A percentile compares a stretch with the other conserved stretches of the same genome.
These are phyloP conservation scores for Diplodia corticola DNA, from an alignment of 2,329 filamentous ascomycete species.

Conservation along the genomic window DNA sequence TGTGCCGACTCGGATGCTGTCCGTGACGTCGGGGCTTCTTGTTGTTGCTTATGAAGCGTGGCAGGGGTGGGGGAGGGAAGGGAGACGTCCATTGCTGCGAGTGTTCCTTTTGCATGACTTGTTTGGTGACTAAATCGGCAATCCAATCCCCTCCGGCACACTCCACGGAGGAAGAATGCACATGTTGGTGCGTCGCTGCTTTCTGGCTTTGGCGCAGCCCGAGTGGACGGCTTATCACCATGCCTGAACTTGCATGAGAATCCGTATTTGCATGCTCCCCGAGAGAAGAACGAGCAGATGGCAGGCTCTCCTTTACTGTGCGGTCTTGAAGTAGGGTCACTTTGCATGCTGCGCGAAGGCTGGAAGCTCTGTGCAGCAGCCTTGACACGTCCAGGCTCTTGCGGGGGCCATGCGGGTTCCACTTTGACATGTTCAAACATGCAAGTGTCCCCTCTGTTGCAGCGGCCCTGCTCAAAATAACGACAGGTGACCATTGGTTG, in stretches of 20 bases:
- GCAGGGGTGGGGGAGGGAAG: background rate
- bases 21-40: background rate
- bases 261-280: background rate
- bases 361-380: background rate
- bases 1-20: background rate
- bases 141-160: background rate
- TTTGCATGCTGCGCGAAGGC: background rate
- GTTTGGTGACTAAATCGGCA: background rate
- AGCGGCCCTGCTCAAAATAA: background rate
- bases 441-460: background rate
- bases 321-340: background rate
- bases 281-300: background rate
- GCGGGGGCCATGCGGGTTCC: background rate
- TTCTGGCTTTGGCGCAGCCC: background rate
- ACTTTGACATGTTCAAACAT: background rate
- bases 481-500: background rate
- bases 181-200: background rate
- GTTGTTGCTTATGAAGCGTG: background rate
- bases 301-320: background rate
- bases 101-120: background rate
- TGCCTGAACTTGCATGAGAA: background rate
- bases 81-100: background rate
- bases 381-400: background rate
- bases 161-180: background rate
- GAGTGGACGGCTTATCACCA: background rate